Conservation (phyloP, 345 rosid genomes). For the Eutrema yunnanense region DNA sequence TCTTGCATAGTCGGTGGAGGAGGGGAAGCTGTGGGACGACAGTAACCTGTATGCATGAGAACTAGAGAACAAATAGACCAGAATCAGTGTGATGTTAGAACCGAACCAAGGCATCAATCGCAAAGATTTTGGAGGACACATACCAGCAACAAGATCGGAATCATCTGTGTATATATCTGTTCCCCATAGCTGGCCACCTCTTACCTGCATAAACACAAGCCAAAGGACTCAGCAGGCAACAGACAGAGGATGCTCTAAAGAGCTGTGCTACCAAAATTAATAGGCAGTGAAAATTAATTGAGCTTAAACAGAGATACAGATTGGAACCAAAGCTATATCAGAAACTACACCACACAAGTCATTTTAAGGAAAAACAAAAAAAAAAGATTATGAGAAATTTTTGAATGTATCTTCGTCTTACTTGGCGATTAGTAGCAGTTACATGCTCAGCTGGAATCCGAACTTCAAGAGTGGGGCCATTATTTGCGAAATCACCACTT, state of each 20-base stretch:
- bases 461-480: conserved; percentile 94
- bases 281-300: neutral
- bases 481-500: conserved; percentile 55
- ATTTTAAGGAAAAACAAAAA: neutral
- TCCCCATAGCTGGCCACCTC: conserved; percentile 99
- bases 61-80: conserved; percentile 45
- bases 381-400: neutral
- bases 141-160: conserved; percentile 99
- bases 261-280: neutral
- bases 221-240: neutral
- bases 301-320: neutral
- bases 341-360: neutral
- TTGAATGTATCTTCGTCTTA: conserved; percentile 34
- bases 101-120: conserved; percentile 4
- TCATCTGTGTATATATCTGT: conserved; percentile 95
- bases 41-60: conserved; percentile 99
- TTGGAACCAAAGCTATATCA: neutral
- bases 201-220: conserved; percentile 51
- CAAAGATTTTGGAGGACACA: conserved; percentile 9
- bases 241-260: conserved; percentile 5
- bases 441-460: conserved; percentile 96
- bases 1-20: conserved; percentile 97
- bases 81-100: conserved; percentile 17
- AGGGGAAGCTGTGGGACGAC: conserved; percentile 94
- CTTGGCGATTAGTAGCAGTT: conserved; percentile 99